These are phyloP conservation scores for Solanum tacnaense DNA, from an alignment of 257 asterid genomes.

Conservation along the genomic window DNA sequence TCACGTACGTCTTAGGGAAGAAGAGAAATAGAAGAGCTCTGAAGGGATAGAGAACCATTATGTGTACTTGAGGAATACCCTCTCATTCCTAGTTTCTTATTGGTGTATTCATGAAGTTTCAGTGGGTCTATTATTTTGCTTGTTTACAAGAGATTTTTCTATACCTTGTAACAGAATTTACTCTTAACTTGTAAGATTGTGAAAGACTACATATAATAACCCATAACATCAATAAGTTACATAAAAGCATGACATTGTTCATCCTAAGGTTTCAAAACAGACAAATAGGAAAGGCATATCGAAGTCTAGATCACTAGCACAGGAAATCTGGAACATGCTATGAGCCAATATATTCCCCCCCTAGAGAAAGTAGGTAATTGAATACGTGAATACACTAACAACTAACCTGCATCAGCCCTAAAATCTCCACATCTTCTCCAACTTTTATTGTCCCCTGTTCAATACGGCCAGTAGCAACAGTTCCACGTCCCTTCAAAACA, in stretches of 20 bases:
- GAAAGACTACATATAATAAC: not conserved
- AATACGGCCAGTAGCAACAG: constrained; percentile 98
- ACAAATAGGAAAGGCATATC: not conserved
- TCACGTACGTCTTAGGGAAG: not conserved
- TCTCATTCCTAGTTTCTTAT: not conserved
- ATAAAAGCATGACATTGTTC: not conserved
- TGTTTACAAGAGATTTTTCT: not conserved
- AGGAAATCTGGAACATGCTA: not conserved
- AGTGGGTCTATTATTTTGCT: not conserved
- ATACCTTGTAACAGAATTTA: not conserved
- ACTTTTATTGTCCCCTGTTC: constrained; percentile 87
- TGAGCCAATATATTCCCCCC: not conserved
- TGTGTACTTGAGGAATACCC: not conserved
- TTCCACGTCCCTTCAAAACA: constrained; percentile 86
- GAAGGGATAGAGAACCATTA: not conserved
- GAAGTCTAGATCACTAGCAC: not conserved
- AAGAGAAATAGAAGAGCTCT: not conserved
- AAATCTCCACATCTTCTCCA: constrained; percentile 92
- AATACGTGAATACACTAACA: not conserved
- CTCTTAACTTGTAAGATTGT: not conserved
- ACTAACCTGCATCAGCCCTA: constrained; percentile 72
- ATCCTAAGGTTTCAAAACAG: not conserved
- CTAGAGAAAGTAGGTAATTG: not conserved
- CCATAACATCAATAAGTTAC: not conserved
- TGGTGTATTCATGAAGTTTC: not conserved